Evolutionary conservation across 75 land plant species (phyloP).

Genomic region (Pinus taeda): DNA sequence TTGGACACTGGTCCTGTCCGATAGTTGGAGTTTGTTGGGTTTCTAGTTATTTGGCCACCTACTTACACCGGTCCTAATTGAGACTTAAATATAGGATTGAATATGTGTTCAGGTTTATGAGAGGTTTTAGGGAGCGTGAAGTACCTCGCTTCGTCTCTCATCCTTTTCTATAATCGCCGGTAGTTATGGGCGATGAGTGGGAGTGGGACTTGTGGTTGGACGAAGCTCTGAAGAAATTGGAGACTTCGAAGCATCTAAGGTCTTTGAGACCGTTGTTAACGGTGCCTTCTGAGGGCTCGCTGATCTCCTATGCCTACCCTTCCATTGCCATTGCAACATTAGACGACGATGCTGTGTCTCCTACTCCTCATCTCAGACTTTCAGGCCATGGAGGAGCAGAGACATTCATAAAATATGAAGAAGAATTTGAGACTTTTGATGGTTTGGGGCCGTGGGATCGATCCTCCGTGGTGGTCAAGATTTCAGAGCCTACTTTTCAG

Average conservation of each 20-base stretch:
- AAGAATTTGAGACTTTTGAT: constrained; percentile 40
- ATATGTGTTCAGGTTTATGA: too few relatives aligned
- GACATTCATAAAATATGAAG: not conserved
- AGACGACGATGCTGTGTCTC: not conserved
- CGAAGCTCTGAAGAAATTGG: constrained; percentile 43
- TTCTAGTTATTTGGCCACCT: too few relatives aligned
- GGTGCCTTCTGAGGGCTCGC: not conserved
- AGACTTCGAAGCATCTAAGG: constrained; percentile 41
- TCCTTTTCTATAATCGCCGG: too few relatives aligned
- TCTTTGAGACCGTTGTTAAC: constrained; percentile 68
- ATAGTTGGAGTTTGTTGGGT: too few relatives aligned
- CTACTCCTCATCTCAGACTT: too few relatives aligned
- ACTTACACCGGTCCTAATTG: too few relatives aligned
- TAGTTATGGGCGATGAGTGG: not conserved
- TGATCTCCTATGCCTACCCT: not conserved
- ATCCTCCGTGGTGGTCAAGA: constrained; percentile 54
- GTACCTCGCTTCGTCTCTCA: too few relatives aligned
- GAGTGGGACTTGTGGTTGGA: constrained; percentile 82
- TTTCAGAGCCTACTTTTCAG: constrained; percentile 50
- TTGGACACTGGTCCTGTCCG: too few relatives aligned
- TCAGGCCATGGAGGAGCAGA: not conserved
- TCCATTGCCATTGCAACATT: not conserved
- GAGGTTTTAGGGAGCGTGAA: too few relatives aligned
- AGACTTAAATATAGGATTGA: too few relatives aligned
- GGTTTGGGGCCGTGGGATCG: constrained; percentile 69